Base-by-base conservation (phyloP, 2,329 filamentous ascomycete genomes). In the Mycosphaerelloides madeirae region DNA sequence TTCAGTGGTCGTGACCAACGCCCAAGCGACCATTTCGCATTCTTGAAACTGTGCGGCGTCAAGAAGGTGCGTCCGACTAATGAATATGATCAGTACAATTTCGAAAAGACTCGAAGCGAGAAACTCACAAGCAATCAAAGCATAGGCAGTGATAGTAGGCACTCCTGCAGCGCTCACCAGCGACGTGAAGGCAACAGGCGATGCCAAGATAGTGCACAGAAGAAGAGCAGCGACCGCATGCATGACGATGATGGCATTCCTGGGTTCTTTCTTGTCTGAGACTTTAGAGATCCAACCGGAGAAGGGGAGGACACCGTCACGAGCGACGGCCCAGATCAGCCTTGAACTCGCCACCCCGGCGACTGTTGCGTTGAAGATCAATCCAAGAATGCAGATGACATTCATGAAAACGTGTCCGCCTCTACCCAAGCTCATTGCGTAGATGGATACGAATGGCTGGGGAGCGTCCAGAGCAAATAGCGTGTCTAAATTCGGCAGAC, bases 391-490 rank as follows among this genome's bases (percentile, higher is more conserved):
- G 64, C 74, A 79, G 36, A 81, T 63, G n/a, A 80, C 61, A 50
- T 77, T 79, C 78, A 81, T 81, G 46, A 79, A 68, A n/a, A 81
- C 68, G 52, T 81, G 78, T 0, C 74, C 78, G 3, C 76, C 71
- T 37, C 73, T 61, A 2, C 78, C 78, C 13, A 81, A 67, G 8
- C 79, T 72, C 9, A 73, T 68, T 1, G 77, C 78, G 51, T 81
- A 81, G 2, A 81, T 68, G 1, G 73, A 69, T 2, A 81, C 77
- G 42, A 81, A 81, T 0, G 78, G 78, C 46, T 81, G 78, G 0
- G 76, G 73, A 0, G 75, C 74, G 5, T 71, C 72, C 46, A 76
- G 76, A 1, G 67, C 68, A 57, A 80, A 78, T 0, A 81, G 63
- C 0, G 67, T 73, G 5, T 77, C 68, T 2, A 77, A 63, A 49